Evolutionary conservation across 495 filamentous ascomycete genomes (phyloP).

Genomic region (Penicillium macrosclerotiorum): DNA sequence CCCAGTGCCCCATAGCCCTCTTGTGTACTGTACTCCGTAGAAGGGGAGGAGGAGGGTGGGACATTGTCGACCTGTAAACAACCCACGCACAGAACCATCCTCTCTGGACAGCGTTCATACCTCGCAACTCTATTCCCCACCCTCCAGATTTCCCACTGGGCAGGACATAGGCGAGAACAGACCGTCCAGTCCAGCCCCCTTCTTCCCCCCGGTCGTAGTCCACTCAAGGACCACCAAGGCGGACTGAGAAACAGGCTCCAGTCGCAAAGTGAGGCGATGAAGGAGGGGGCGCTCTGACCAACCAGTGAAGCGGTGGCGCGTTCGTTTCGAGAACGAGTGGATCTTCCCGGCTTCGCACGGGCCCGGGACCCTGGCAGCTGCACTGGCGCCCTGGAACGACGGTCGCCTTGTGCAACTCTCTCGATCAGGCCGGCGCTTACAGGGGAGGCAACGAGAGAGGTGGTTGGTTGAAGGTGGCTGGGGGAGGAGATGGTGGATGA

Average conservation of each 20-base stretch:
- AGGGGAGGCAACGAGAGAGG: too few relatives aligned
- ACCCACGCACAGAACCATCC: too few relatives aligned
- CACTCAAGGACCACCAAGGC: neutral
- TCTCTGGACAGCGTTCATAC: too few relatives aligned
- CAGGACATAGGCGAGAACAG: too few relatives aligned
- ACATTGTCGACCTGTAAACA: too few relatives aligned
- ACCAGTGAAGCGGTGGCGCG: constrained; percentile 6
- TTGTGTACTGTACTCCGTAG: too few relatives aligned
- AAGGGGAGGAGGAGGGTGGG: too few relatives aligned
- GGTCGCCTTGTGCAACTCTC: neutral
- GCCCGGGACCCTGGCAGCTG: constrained; percentile 10
- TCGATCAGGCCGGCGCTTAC: constrained; percentile 3
- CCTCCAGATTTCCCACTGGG: too few relatives aligned
- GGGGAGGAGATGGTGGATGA: neutral
- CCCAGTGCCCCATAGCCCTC: too few relatives aligned
- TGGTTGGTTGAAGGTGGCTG: too few relatives aligned
- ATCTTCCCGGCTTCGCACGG: constrained; percentile 14
- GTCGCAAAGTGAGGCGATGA: constrained; percentile 19
- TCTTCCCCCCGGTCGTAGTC: too few relatives aligned
- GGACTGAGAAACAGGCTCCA: neutral
- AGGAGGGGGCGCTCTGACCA: constrained; percentile 7
- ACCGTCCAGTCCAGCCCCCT: too few relatives aligned
- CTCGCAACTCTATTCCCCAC: constrained; percentile 1
- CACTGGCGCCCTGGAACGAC: neutral
- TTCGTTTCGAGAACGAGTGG: constrained; percentile 23